Conservation (phyloP, 2,329 filamentous ascomycete species). For the Alternaria postmessia region DNA sequence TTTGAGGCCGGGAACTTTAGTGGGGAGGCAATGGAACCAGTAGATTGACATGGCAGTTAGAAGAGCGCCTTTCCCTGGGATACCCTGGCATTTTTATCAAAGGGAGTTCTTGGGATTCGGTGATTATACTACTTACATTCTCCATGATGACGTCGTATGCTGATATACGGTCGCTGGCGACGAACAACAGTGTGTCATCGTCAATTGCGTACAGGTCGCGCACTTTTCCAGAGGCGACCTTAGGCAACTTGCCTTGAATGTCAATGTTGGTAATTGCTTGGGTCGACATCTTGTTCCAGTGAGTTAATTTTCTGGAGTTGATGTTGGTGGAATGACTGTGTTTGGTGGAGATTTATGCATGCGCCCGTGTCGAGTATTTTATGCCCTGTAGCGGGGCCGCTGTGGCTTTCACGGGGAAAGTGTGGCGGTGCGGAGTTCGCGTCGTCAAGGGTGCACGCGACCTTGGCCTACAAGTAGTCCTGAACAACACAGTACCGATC, state of each 20-base stretch:
- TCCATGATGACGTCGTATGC: slow-evolving; percentile 92
- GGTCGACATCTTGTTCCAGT: slow-evolving; percentile 35
- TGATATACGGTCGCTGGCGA: slow-evolving; percentile 89
- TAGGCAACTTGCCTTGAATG: slow-evolving; percentile 50
- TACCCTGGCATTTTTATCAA: slow-evolving; percentile 59
- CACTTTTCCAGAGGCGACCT: slow-evolving; percentile 74
- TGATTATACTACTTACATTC: slow-evolving; percentile 66
- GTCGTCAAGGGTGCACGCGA: neutral
- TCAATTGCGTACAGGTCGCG: slow-evolving; percentile 81
- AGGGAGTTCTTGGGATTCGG: neutral
- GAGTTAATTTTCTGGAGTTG: slow-evolving; percentile 5
- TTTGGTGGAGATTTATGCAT: slow-evolving; percentile 15
- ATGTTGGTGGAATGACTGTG: slow-evolving; percentile 15
- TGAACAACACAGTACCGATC: neutral
- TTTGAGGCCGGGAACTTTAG: slow-evolving; percentile 64
- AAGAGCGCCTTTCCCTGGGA: slow-evolving; percentile 72
- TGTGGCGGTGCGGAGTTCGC: neutral
- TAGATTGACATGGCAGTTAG: slow-evolving; percentile 71
- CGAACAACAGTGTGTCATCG: slow-evolving; percentile 76
- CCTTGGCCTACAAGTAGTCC: too few relatives aligned
- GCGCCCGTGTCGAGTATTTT: slow-evolving; percentile 28
- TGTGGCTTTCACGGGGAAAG: slow-evolving; percentile 9
- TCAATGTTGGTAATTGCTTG: slow-evolving; percentile 42
- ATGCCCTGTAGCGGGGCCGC: slow-evolving; percentile 23
- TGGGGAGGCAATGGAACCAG: slow-evolving; percentile 71